Percentiles rank a stretch among this genome's conserved stretches.
These are phyloP conservation scores for Botrytis elliptica DNA, from an alignment of 2,329 filamentous ascomycete genomes.

Conservation along the genomic window DNA sequence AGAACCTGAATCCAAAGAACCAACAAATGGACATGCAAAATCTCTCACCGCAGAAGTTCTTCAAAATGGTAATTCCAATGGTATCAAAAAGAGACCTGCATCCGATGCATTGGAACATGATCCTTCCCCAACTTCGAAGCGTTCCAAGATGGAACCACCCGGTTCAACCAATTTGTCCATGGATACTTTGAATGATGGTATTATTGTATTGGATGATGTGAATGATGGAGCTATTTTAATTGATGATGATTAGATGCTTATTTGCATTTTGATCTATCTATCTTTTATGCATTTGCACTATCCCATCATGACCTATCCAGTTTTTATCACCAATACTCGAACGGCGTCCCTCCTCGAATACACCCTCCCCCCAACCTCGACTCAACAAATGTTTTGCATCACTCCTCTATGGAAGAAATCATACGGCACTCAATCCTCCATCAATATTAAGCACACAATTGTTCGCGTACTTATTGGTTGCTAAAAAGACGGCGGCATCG, in stretches of 20 bases:
- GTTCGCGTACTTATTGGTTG: slow-evolving; percentile 76
- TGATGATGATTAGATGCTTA: slow-evolving; percentile 53
- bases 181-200: slow-evolving; percentile 33
- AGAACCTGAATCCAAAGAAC: neutral
- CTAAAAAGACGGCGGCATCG: slow-evolving; percentile 77
- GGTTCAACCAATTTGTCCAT: slow-evolving; percentile 35
- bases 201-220: slow-evolving; percentile 39
- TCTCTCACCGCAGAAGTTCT: neutral
- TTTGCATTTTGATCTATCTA: neutral
- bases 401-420: slow-evolving; percentile 29
- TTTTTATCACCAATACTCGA: neutral
- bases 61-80: slow-evolving; percentile 23
- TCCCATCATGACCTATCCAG: neutral
- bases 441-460: slow-evolving; percentile 86
- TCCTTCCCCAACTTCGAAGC: slow-evolving; percentile 26
- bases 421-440: slow-evolving; percentile 73
- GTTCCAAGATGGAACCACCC: slow-evolving; percentile 37
- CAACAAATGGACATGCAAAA: slow-evolving; percentile 25
- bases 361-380: neutral
- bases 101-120: slow-evolving; percentile 31
- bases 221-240: slow-evolving; percentile 66
- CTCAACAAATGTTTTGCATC: neutral
- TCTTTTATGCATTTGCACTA: neutral
- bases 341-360: neutral
- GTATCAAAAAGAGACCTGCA: slow-evolving; percentile 38